Evolutionary conservation across 2,329 filamentous ascomycete species (phyloP).

Genomic region (Phyllosticta citriasiana): DNA sequence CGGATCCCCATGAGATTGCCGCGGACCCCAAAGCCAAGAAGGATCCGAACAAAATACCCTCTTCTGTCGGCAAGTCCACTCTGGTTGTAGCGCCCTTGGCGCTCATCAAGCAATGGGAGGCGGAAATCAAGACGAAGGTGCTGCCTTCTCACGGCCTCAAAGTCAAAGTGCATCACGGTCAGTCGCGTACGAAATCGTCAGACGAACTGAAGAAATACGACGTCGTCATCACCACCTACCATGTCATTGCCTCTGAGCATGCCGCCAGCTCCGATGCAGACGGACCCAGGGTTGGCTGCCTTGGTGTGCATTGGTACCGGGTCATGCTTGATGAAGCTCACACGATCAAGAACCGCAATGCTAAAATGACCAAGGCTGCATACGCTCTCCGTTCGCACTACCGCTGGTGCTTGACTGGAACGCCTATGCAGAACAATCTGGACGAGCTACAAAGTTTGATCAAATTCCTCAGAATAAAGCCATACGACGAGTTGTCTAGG

Average conservation of each 20-base stretch:
- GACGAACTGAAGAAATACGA: conserved; percentile 76
- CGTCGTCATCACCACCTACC: conserved; percentile 94
- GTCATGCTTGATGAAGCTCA: conserved; percentile 94
- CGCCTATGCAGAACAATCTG: conserved; percentile 95
- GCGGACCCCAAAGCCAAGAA: conserved; percentile 38
- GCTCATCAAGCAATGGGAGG: conserved; percentile 94
- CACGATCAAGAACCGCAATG: conserved; percentile 95
- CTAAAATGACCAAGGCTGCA: conserved; percentile 87
- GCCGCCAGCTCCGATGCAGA: conserved; percentile 55
- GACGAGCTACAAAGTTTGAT: conserved; percentile 93
- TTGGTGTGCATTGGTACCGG: conserved; percentile 89
- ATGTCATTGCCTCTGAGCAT: conserved; percentile 87
- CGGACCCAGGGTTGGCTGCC: conserved; percentile 67
- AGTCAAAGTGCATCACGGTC: conserved; percentile 85
- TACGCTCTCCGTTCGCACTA: conserved; percentile 79
- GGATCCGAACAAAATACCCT: conserved; percentile 57
- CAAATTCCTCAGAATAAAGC: conserved; percentile 82
- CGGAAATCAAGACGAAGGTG: conserved; percentile 80
- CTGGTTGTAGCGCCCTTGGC: conserved; percentile 88
- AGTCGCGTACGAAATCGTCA: conserved; percentile 68
- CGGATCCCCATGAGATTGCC: conserved; percentile 42
- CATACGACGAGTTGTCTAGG: conserved; percentile 72
- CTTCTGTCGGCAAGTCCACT: conserved; percentile 64
- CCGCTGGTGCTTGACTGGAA: conserved; percentile 92
- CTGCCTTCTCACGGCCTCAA: conserved; percentile 57